A percentile compares a stretch with the other conserved stretches of the same genome.
phyloP scores from a whole-genome alignment of 1,284 basidiomycete species.

The Papiliotrema flavescens region DNA sequence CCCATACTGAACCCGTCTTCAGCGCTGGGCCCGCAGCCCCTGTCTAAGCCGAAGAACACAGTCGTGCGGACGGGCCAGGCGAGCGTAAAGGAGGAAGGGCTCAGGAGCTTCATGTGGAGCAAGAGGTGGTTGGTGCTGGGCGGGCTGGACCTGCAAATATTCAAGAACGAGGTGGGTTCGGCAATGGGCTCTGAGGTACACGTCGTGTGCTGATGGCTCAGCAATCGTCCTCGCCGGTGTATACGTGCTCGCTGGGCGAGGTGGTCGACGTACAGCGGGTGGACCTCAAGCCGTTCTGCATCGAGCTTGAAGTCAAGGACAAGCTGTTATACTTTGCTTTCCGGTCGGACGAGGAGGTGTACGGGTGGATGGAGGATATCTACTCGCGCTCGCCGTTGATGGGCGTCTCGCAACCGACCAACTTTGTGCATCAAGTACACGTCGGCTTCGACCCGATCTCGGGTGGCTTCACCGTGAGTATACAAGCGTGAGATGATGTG shows the following conservation, averaged over 20 bases:
- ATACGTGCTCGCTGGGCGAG: conserved; percentile 58
- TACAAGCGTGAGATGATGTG: neutral
- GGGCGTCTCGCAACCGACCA: conserved; percentile 90
- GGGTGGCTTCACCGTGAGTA: conserved; percentile 81
- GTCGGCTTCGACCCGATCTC: conserved; percentile 94
- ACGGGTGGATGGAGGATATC: conserved; percentile 94
- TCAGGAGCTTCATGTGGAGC: conserved; percentile 89
- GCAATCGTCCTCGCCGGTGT: conserved; percentile 35
- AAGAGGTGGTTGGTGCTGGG: conserved; percentile 85
- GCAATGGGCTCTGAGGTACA: neutral
- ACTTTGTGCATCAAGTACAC: conserved; percentile 97
- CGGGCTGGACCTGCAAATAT: conserved; percentile 74
- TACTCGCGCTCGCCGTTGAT: conserved; percentile 87
- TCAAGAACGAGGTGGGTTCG: conserved; percentile 78
- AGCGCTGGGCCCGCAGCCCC: conserved; percentile 1
- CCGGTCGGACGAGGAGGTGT: conserved; percentile 92
- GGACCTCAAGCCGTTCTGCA: conserved; percentile 87
- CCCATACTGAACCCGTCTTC: conserved; percentile 22
- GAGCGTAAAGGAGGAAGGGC: conserved; percentile 82
- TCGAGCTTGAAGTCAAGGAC: conserved; percentile 78
- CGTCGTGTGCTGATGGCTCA: conserved; percentile 5
- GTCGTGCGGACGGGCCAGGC: conserved; percentile 57
- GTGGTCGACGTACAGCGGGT: conserved; percentile 84
- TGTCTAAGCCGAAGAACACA: conserved; percentile 12
- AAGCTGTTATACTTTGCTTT: conserved; percentile 53